A percentile compares a stretch with the other conserved stretches of the same genome.
Conservation (phyloP, 148 eudicot genomes). For the Rhododendron ferrugineum region DNA sequence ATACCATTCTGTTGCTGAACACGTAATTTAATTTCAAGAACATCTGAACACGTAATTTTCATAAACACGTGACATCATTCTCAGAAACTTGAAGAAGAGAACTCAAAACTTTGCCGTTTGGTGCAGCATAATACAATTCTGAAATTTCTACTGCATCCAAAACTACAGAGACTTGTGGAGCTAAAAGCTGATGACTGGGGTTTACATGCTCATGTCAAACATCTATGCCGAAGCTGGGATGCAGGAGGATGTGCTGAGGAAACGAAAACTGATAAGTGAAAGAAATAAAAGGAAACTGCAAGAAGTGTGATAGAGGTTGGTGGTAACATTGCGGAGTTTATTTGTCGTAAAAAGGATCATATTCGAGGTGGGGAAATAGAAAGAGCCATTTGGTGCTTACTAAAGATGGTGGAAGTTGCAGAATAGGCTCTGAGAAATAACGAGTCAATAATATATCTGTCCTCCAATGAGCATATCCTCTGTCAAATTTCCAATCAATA, state of each 20-base stretch:
- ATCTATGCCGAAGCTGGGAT: slow-evolving; percentile 17
- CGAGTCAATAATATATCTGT: too few species aligned
- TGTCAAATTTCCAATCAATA: too few species aligned
- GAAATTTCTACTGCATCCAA: too few species aligned
- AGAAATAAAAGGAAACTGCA: slow-evolving; percentile 16
- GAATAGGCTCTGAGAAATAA: too few species aligned
- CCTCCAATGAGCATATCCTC: too few species aligned
- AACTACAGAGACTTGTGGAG: slow-evolving; percentile 13
- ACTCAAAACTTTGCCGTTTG: neutral
- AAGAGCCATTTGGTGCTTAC: slow-evolving; percentile 17
- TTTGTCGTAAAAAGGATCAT: neutral
- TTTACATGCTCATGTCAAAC: slow-evolving; percentile 16
- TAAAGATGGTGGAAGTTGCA: neutral
- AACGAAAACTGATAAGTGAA: slow-evolving; percentile 1
- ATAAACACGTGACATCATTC: too few species aligned
- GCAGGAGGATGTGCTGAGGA: slow-evolving; percentile 12
- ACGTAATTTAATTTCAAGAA: too few species aligned
- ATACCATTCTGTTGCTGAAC: too few species aligned
- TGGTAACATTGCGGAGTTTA: slow-evolving; percentile 9
- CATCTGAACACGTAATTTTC: too few species aligned
- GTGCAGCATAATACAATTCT: too few species aligned
- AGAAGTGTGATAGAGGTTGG: slow-evolving; percentile 18
- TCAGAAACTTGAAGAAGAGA: slow-evolving; percentile 10
- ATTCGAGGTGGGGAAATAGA: slow-evolving; percentile 6
- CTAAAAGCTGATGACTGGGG: slow-evolving; percentile 19